phyloP scores from a whole-genome alignment of 1,139 yeast genomes.

The Pichia sp. region DNA sequence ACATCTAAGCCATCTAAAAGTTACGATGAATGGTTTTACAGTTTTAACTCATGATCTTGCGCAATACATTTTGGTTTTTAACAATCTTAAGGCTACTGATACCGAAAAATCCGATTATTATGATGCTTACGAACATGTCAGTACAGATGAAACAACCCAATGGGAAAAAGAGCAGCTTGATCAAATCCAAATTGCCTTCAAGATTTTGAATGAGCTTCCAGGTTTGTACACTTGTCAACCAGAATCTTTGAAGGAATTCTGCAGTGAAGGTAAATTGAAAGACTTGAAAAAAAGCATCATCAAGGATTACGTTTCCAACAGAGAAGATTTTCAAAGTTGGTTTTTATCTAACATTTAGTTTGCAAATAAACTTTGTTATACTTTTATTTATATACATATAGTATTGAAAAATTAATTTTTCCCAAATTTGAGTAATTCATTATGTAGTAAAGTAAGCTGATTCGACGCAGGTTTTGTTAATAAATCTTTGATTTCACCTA shows the following conservation, averaged over 20 bases:
- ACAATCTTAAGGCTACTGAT: conserved; percentile 39
- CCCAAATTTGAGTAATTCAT: conserved; percentile 5
- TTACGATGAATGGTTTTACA: conserved; percentile 78
- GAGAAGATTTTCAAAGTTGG: conserved; percentile 22
- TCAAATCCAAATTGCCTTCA: conserved; percentile 59
- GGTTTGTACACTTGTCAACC: conserved; percentile 80
- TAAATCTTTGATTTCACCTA: conserved; percentile 9
- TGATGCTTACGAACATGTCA: neutral
- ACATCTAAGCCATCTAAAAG: conserved; percentile 71
- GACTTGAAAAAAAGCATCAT: conserved; percentile 54
- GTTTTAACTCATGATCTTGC: conserved; percentile 81
- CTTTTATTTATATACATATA: neutral
- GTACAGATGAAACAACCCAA: neutral
- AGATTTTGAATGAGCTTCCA: conserved; percentile 72
- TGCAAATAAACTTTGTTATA: neutral
- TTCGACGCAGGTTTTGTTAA: conserved; percentile 2
- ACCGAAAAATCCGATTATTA: neutral
- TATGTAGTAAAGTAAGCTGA: conserved; percentile 10
- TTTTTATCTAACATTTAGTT: conserved; percentile 20
- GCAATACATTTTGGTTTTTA: conserved; percentile 68
- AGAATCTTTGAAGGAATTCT: conserved; percentile 65
- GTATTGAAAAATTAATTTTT: neutral
- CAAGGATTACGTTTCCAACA: conserved; percentile 9
- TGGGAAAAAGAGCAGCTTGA: conserved; percentile 15
- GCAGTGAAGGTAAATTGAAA: conserved; percentile 76